Conservation (phyloP, 1,284 basidiomycete genomes). For the Ceratobasidium sp. region DNA sequence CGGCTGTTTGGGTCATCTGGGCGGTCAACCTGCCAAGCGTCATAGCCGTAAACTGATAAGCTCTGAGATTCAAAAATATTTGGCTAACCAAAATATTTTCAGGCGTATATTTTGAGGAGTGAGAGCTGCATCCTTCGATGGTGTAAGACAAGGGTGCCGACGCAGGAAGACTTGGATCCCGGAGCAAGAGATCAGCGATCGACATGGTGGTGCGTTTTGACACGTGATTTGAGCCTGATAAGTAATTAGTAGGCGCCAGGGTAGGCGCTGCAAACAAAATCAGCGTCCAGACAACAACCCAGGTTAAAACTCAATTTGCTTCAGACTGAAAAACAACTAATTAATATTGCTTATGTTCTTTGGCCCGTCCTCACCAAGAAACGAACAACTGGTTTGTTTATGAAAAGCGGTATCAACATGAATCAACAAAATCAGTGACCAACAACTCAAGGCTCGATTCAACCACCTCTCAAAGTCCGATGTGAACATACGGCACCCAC, state of each 20-base stretch:
- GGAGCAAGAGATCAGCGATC: slow-evolving; percentile 50
- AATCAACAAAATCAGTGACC: too few species aligned
- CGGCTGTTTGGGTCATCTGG: slow-evolving; percentile 46
- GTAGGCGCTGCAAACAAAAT: too few species aligned
- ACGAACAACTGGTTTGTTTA: too few species aligned
- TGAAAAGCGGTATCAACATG: too few species aligned
- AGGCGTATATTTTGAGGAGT: slow-evolving; percentile 45
- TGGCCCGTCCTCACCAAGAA: too few species aligned
- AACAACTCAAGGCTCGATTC: too few species aligned
- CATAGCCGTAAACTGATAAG: neutral
- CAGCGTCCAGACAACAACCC: too few species aligned
- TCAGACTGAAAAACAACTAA: too few species aligned
- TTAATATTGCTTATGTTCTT: too few species aligned
- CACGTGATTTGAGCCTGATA: slow-evolving; percentile 4
- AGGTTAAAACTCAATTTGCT: too few species aligned
- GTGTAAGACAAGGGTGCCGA: slow-evolving; percentile 39
- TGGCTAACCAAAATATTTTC: slow-evolving; percentile 46
- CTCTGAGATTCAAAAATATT: neutral
- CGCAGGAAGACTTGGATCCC: slow-evolving; percentile 13
- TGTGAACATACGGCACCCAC: slow-evolving; percentile 3
- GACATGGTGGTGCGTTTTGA: neutral
- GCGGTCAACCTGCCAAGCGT: slow-evolving; percentile 10
- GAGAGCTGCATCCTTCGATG: slow-evolving; percentile 45
- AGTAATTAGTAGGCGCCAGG: neutral
- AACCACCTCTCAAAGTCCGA: neutral